Conservation (phyloP, 495 filamentous ascomycete genomes). For the Talaromyces wortmannii region DNA sequence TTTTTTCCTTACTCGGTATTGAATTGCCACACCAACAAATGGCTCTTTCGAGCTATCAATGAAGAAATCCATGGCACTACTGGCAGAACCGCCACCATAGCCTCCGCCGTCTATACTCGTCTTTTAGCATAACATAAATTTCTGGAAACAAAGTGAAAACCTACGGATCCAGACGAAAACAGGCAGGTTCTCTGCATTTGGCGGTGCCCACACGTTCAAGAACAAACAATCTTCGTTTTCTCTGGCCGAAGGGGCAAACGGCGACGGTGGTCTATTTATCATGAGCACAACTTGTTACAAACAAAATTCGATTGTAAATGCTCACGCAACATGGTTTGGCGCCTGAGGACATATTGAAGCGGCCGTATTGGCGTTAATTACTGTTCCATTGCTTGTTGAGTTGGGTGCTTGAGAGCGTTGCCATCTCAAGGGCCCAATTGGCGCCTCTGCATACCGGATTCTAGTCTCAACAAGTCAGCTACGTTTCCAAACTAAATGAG, state of each 20-base stretch:
- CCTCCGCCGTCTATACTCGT: conserved; percentile 32
- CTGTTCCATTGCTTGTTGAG: conserved; percentile 30
- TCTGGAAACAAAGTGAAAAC: neutral
- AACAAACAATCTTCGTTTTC: conserved; percentile 47
- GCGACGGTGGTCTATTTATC: conserved; percentile 28
- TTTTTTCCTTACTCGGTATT: conserved; percentile 39
- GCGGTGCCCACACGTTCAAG: conserved; percentile 37
- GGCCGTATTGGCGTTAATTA: neutral
- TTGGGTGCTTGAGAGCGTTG: conserved; percentile 34
- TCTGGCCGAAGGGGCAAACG: conserved; percentile 22
- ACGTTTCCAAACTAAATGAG: neutral
- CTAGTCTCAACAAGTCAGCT: conserved; percentile 24
- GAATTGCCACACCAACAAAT: conserved; percentile 17
- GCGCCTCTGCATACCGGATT: conserved; percentile 45
- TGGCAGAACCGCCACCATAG: conserved; percentile 19
- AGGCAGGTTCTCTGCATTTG: conserved; percentile 28
- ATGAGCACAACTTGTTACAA: neutral
- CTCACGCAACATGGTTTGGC: neutral
- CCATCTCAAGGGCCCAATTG: conserved; percentile 37
- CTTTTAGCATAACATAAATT: neutral
- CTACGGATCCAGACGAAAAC: conserved; percentile 42
- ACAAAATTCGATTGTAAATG: neutral
- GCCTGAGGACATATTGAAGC: conserved; percentile 2
- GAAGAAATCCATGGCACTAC: conserved; percentile 7
- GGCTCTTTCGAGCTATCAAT: conserved; percentile 6